Evolutionary conservation across 2,329 filamentous ascomycete genomes (phyloP), one percentile per base, ranked within the genome.

Genomic region (Xylariomycetidae sp.): DNA sequence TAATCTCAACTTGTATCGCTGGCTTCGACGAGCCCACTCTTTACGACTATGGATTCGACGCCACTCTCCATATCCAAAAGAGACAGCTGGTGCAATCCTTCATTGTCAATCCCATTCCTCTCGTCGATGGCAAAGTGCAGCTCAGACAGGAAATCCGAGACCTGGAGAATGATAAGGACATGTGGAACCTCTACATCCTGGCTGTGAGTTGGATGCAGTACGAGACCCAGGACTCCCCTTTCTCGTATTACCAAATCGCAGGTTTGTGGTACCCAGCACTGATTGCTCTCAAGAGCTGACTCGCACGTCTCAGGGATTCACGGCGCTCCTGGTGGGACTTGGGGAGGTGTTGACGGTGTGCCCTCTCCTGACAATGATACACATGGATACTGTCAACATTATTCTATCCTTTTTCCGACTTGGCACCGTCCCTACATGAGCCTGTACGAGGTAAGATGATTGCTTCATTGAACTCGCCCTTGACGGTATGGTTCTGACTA

Each of bases 381-480:
- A 25, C 67, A 72, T 12, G 87, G 86, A 31, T 94, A 88, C 56
- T 94, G 88, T 56, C 76, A 77, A 11, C 88, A 94, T 59, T 74
- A 70, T 16, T 85, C 83, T 2, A 77, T 82, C 25, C 64, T 92
- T 12, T 92, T 94, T 54, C 77, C 82, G 25, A 73, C 80, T 25
- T 94, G 88, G 88, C 88, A 94, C 66, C 76, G 88, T 31, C 84
- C 86, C 1, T 94, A 90, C 57, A 66, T 92, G 38, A 72, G 69
- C 18, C 56, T 78, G 31, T 75, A 74, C 37, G 74, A 79, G 65
- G 74, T 73, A 53, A 33, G 53, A 37, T 34, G 11, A 22, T n/a
- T n/a, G n/a, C n/a, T n/a, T n/a, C n/a, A n/a, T n/a, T n/a, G n/a
- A n/a, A n/a, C n/a, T n/a, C n/a, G n/a, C n/a, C n/a, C n/a, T n/a